Conservation (phyloP, 305 asterid genomes). For the Rubia peregrina region DNA sequence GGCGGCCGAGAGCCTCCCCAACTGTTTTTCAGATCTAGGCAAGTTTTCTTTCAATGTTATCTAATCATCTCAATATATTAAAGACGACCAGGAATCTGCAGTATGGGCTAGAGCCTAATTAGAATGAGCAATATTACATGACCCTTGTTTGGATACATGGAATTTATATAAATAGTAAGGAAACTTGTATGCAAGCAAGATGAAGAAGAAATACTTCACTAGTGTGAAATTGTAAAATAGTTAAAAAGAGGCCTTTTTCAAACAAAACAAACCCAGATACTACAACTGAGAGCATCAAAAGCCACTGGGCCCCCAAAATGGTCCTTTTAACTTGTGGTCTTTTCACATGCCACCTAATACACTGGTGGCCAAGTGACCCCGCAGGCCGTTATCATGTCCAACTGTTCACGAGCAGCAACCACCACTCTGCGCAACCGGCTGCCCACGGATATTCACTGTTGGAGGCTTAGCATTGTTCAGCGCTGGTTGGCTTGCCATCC, state of each 20-base stretch:
- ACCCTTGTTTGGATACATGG: too few species aligned
- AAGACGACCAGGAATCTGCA: too few species aligned
- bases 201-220: background rate
- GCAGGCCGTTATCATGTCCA: background rate
- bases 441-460: constrained; percentile 37
- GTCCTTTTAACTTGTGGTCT: background rate
- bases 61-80: too few species aligned
- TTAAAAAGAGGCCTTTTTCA: background rate
- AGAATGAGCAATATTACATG: too few species aligned
- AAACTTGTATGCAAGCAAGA: background rate
- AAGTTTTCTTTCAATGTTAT: too few species aligned
- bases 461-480: constrained; percentile 27
- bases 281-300: background rate
- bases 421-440: constrained; percentile 32
- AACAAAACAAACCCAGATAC: background rate
- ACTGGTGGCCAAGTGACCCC: background rate
- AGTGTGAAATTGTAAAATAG: background rate
- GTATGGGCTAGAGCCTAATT: too few species aligned
- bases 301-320: background rate
- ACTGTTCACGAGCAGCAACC: constrained; percentile 31
- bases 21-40: too few species aligned
- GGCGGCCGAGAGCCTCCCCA: too few species aligned
- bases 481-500: constrained; percentile 41
- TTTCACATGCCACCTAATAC: constrained; percentile 15
- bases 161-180: too few species aligned